phyloP scores from a whole-genome alignment of 169 alveolate genomes.

The Eimeria praecox region DNA sequence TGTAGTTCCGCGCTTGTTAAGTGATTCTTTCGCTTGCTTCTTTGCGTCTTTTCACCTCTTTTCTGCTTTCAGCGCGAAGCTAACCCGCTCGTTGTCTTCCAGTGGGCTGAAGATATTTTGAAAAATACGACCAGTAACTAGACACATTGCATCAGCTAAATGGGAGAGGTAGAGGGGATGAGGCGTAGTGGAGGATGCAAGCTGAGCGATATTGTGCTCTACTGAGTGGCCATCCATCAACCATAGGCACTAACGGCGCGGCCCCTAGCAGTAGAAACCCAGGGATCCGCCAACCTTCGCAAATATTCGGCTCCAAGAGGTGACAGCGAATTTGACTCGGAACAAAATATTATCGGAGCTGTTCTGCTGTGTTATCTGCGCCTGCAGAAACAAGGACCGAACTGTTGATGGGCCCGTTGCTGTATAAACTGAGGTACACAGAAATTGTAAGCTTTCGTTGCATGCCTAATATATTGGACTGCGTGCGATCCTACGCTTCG shows the following conservation, averaged over 20 bases:
- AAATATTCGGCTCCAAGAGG: not conserved
- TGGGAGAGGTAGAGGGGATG: not conserved
- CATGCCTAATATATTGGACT: not conserved
- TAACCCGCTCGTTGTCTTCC: not conserved
- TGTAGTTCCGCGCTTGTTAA: not conserved
- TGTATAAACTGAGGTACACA: not conserved
- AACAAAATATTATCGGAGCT: not conserved
- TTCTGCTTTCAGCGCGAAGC: not conserved
- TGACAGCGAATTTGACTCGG: not conserved
- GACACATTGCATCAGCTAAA: not conserved
- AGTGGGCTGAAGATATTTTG: not conserved
- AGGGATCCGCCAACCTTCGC: not conserved
- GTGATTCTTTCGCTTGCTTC: not conserved
- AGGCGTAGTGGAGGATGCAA: not conserved
- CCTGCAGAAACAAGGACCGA: not conserved
- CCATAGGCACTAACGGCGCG: not conserved
- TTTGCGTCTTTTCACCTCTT: not conserved
- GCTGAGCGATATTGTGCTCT: not conserved
- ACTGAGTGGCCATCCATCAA: not conserved
- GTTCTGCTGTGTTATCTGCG: constrained; percentile 5
- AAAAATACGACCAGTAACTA: not conserved
- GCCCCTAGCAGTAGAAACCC: not conserved
- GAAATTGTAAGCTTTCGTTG: not conserved
- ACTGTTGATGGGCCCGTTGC: not conserved
- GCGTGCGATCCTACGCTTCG: not conserved